Conservation (phyloP, 495 filamentous ascomycete species). For the Hypoxylon subgilvum region DNA sequence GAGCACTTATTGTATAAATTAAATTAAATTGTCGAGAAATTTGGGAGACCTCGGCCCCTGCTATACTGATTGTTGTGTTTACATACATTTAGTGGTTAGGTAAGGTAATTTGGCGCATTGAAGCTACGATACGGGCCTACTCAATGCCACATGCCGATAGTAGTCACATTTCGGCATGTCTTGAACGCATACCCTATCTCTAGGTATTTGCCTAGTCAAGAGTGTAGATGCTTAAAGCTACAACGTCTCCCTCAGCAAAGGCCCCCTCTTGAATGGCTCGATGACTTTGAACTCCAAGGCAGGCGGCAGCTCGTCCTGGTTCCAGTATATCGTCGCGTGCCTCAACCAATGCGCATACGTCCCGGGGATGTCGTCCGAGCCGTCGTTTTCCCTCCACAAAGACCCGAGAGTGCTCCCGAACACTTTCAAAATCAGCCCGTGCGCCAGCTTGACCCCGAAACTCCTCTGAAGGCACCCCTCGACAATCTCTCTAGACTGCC, state of each 20-base stretch:
- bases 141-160: too few relatives aligned
- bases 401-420: slow-evolving; percentile 52
- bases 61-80: too few relatives aligned
- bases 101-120: too few relatives aligned
- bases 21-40: too few relatives aligned
- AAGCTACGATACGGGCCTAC: too few relatives aligned
- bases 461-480: slow-evolving; percentile 54
- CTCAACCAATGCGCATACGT: slow-evolving; percentile 58
- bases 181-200: too few relatives aligned
- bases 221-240: too few relatives aligned
- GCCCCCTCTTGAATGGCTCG: slow-evolving; percentile 49
- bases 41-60: too few relatives aligned
- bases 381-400: slow-evolving; percentile 55
- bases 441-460: slow-evolving; percentile 61
- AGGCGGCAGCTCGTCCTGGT: slow-evolving; percentile 45
- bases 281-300: slow-evolving; percentile 43
- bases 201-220: too few relatives aligned
- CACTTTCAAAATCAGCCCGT: slow-evolving; percentile 57
- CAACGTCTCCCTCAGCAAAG: slow-evolving; percentile 38
- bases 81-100: too few relatives aligned
- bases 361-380: slow-evolving; percentile 49
- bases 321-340: slow-evolving; percentile 48
- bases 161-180: too few relatives aligned
- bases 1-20: too few relatives aligned
- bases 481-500: slow-evolving; percentile 55